A percentile compares a stretch with the other conserved stretches of the same genome.
phyloP scores from a whole-genome alignment of 345 rosid genomes.

The Pugionium dolabratum region DNA sequence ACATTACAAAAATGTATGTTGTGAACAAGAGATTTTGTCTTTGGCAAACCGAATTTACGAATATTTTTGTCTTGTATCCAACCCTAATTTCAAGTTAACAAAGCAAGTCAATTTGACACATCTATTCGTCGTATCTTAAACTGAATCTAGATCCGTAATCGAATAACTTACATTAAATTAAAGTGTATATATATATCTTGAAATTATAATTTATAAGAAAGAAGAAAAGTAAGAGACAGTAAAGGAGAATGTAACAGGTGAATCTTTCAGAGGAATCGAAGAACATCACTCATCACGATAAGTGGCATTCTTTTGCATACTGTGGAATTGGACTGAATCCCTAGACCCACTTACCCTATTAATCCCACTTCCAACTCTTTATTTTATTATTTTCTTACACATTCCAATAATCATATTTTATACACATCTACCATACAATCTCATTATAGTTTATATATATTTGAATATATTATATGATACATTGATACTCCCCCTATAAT shows the following conservation, averaged over 20 bases:
- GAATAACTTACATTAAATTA: slow-evolving; percentile 16
- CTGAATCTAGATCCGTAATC: slow-evolving; percentile 23
- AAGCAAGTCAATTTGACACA: slow-evolving; percentile 14
- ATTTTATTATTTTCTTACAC: slow-evolving; percentile 16
- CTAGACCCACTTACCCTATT: slow-evolving; percentile 57
- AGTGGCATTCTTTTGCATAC: slow-evolving; percentile 64
- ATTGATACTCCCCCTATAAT: slow-evolving; percentile 16
- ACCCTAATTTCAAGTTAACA: slow-evolving; percentile 21
- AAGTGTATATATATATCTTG: slow-evolving; percentile 29
- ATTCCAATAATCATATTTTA: slow-evolving; percentile 29
- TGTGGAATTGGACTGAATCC: slow-evolving; percentile 63
- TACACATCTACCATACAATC: slow-evolving; percentile 17
- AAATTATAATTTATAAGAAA: slow-evolving; percentile 56
- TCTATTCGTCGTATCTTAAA: slow-evolving; percentile 14
- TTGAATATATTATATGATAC: slow-evolving; percentile 29
- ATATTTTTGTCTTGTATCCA: slow-evolving; percentile 9
- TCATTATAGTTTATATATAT: slow-evolving; percentile 29
- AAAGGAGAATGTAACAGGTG: slow-evolving; percentile 54
- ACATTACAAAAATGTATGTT: too few species aligned
- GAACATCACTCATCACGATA: slow-evolving; percentile 51
- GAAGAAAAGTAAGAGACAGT: slow-evolving; percentile 41
- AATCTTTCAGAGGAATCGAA: slow-evolving; percentile 68
- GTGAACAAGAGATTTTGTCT: too few species aligned
- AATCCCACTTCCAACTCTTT: slow-evolving; percentile 54
- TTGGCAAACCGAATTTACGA: background rate